Evolutionary conservation across 352 stramenopile genomes (phyloP).

Genomic region (Phytophthora fragariae): DNA sequence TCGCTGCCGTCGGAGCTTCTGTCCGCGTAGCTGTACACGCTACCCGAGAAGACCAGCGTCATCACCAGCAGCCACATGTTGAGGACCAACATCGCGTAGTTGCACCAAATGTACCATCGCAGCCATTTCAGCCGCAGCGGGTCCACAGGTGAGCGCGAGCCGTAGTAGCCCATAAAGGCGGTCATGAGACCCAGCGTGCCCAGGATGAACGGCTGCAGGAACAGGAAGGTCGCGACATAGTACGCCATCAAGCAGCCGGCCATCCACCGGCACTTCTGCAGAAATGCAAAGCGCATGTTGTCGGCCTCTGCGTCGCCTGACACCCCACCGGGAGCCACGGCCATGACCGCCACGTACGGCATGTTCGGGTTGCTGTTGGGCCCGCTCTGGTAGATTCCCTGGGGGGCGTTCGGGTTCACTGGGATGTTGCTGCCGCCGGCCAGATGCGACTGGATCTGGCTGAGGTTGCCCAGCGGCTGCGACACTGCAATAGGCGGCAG

Average conservation of each 20-base stretch:
- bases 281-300: conserved; percentile 61
- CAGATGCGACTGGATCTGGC: conserved; percentile 46
- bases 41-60: conserved; percentile 50
- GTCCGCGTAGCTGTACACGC: conserved; percentile 26
- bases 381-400: conserved; percentile 24
- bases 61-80: conserved; percentile 73
- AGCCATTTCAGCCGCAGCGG: conserved; percentile 73
- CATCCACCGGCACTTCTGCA: conserved; percentile 71
- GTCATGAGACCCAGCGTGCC: conserved; percentile 65
- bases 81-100: conserved; percentile 74
- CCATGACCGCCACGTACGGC: conserved; percentile 47
- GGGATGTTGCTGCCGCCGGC: conserved; percentile 51
- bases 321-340: conserved; percentile 35
- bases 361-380: conserved; percentile 28
- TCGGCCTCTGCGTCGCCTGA: conserved; percentile 37
- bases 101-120: conserved; percentile 70
- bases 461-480: conserved; percentile 46
- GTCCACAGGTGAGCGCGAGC: conserved; percentile 66
- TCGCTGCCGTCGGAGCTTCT: conserved; percentile 5
- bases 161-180: conserved; percentile 71
- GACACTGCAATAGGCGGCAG: conserved; percentile 57
- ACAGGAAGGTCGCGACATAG: conserved; percentile 75
- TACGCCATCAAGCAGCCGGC: conserved; percentile 71
- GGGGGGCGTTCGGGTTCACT: conserved; percentile 35
- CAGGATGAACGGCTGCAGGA: conserved; percentile 78